Base-by-base conservation (phyloP, 441 rosid species). In the Arabidopsis lyrata region DNA sequence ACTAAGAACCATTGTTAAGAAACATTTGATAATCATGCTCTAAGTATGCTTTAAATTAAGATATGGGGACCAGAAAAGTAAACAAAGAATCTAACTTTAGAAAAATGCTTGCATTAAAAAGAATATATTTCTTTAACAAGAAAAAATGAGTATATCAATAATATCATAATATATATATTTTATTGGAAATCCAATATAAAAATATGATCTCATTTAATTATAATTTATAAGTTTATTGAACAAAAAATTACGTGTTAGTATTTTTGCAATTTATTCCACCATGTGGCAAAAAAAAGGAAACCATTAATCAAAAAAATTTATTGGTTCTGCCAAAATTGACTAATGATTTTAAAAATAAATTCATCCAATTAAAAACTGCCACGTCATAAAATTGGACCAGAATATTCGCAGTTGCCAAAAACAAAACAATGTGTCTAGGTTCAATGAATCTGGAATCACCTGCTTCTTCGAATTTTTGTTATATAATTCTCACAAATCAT, bases 401-500 rank as follows among this genome's bases (percentile, higher is more conserved):
- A 14, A 31, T 1, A 1, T 5, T 44, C 38, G 47, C 29, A 35
- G 1, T 52, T 10, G 2, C 44, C 12, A 20, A 13, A 76, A 80
- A 64, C 16, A 39, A 64, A 55, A 2, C 3, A 41, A 6, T 10
- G 36, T 63, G 90, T 87, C 98, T 83, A 86, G 88, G 84, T 91
- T 89, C 98, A 84, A 67, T 80, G 91, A 78, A 84, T 73, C 88
- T 68, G 5, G 9, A 4, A 1, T 4, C 34, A 12, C 63, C 63
- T 77, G 10, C 12, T 29, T 45, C 27, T 16, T 57, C 22, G 5
- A 42, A 27, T n/a, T 58, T 49, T 24, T 32, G 69, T 81, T 84
- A 85, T 83, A 79, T 85, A 77, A 29, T 5, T 18, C 66, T 35
- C 52, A 13, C 22, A 65, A 41, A 14, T 47, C 53, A 7, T 58